Evolutionary conservation across 306 rosid species (phyloP).

Genomic region (Parietaria judaica): DNA sequence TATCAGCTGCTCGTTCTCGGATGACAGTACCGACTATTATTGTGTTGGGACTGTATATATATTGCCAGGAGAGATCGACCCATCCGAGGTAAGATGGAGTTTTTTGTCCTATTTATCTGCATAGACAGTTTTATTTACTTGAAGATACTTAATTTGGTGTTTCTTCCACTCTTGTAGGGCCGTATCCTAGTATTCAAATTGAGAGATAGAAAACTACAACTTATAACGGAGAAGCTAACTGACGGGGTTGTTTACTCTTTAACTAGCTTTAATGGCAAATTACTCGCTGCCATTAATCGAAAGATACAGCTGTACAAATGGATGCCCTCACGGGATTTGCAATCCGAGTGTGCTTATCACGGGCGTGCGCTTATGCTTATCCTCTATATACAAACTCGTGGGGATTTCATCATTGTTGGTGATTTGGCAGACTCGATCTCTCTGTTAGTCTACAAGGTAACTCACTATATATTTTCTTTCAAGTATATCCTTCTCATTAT

Average conservation of each 20-base stretch:
- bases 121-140: not conserved
- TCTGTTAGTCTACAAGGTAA: conserved; percentile 90
- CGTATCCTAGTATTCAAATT: conserved; percentile 85
- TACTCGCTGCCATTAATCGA: conserved; percentile 97
- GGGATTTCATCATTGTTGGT: conserved; percentile 95
- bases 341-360: conserved; percentile 98
- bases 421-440: conserved; percentile 92
- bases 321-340: conserved; percentile 88
- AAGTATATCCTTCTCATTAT: no score
- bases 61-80: conserved; percentile 92
- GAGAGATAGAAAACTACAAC: conserved; percentile 94
- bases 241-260: conserved; percentile 90
- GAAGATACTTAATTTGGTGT: not conserved
- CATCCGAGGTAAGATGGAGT: conserved; percentile 55
- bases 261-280: conserved; percentile 88
- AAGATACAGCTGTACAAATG: conserved; percentile 96
- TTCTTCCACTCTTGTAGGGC: conserved; percentile 37
- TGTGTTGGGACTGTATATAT: conserved; percentile 96
- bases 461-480: no score
- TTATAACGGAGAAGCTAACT: conserved; percentile 93
- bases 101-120: conserved; percentile 11
- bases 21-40: conserved; percentile 79
- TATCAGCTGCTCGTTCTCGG: conserved; percentile 98
- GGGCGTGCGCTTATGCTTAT: conserved; percentile 98
- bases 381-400: conserved; percentile 93